Conservation (phyloP, 2,329 filamentous ascomycete genomes). For the Verticillium isaacii region DNA sequence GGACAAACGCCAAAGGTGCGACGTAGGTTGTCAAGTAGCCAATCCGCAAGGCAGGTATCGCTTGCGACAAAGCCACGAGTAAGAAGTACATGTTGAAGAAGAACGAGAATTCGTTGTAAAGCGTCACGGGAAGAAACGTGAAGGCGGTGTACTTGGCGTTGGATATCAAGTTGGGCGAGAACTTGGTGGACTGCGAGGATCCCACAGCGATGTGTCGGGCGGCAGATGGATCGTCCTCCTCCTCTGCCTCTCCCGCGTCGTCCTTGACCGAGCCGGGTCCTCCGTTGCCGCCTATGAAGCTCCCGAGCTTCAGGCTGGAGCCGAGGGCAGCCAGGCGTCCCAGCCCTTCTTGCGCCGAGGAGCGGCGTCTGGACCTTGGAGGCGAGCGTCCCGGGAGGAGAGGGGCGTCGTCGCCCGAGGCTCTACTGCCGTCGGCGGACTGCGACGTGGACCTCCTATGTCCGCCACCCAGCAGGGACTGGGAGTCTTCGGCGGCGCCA, state of each 20-base stretch:
- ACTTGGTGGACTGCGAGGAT: conserved; percentile 65
- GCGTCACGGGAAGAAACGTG: conserved; percentile 87
- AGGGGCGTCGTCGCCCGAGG: conserved; percentile 68
- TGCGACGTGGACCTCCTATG: conserved; percentile 34
- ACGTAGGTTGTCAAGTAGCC: conserved; percentile 95
- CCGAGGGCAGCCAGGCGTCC: conserved; percentile 40
- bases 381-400: conserved; percentile 49
- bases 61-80: conserved; percentile 88
- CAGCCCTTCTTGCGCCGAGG: conserved; percentile 34
- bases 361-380: conserved; percentile 22
- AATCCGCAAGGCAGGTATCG: conserved; percentile 83
- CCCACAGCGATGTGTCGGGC: conserved; percentile 75
- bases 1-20: conserved; percentile 85
- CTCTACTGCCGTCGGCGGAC: conserved; percentile 55
- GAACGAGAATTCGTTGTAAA: conserved; percentile 99
- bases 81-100: conserved; percentile 99
- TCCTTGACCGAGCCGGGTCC: conserved; percentile 22
- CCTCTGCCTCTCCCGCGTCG: conserved; percentile 42
- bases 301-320: conserved; percentile 59
- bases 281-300: conserved; percentile 52
- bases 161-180: conserved; percentile 86
- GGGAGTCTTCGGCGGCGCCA: conserved; percentile 60
- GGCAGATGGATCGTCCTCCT: conserved; percentile 60
- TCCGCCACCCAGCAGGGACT: conserved; percentile 49
- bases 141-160: conserved; percentile 97